A percentile compares a stretch with the other conserved stretches of the same genome.
Conservation (phyloP, 768 basidiomycete genomes). For the Lactarius hengduanensis region DNA sequence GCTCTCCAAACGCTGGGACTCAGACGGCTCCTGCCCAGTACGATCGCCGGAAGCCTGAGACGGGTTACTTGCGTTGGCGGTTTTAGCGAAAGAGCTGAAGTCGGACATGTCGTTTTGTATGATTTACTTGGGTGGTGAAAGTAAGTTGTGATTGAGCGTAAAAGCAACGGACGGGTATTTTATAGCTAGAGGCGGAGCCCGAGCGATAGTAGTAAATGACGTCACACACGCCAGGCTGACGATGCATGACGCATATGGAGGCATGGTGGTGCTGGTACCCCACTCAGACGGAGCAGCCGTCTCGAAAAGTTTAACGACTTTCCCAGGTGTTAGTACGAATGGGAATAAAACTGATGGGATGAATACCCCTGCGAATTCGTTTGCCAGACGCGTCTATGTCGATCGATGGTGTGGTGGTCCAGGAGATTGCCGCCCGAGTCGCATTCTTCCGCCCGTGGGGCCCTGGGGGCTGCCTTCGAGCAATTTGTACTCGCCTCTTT, state of each 20-base stretch:
- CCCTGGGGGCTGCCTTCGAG: too few species aligned
- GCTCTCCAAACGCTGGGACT: not conserved
- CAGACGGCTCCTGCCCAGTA: slow-evolving; percentile 16
- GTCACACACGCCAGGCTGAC: slow-evolving; percentile 4
- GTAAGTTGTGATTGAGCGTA: not conserved
- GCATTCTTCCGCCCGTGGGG: too few species aligned
- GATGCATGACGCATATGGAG: not conserved
- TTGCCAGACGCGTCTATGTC: too few species aligned
- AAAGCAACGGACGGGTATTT: not conserved
- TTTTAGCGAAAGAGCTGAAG: not conserved
- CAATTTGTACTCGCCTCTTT: too few species aligned
- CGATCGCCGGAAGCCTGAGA: slow-evolving; percentile 36
- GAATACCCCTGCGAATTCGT: too few species aligned
- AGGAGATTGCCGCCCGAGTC: too few species aligned
- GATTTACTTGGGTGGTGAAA: not conserved
- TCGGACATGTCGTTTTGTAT: not conserved
- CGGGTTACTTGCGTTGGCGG: not conserved
- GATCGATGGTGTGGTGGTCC: too few species aligned
- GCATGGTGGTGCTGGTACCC: too few species aligned
- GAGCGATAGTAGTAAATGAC: not conserved
- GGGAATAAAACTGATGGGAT: too few species aligned
- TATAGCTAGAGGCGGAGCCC: not conserved
- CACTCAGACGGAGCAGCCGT: too few species aligned
- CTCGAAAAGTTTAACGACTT: too few species aligned
- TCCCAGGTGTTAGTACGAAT: too few species aligned